These are phyloP conservation scores for Podosphaera xanthii DNA, from an alignment of 2,329 filamentous ascomycete genomes.

Conservation along the genomic window DNA sequence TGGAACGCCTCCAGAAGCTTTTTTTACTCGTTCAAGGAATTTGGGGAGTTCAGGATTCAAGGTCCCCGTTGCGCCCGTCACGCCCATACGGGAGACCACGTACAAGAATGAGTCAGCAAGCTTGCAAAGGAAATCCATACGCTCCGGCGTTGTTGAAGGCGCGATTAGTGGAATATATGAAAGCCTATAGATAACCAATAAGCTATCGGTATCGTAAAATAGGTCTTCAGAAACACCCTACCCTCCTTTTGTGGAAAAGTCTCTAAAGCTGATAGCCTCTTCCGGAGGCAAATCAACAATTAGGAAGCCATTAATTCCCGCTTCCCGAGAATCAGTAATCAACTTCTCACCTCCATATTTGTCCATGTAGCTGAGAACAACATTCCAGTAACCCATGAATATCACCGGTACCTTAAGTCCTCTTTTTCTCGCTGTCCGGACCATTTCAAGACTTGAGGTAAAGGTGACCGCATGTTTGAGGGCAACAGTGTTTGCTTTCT, in stretches of 20 bases:
- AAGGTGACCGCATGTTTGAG: slow-evolving; percentile 78
- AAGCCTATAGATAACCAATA: slow-evolving; percentile 26
- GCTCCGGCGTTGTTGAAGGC: slow-evolving; percentile 70
- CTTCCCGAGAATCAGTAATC: slow-evolving; percentile 59
- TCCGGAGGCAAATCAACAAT: slow-evolving; percentile 89
- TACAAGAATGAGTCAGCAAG: slow-evolving; percentile 99
- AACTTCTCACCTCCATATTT: slow-evolving; percentile 65
- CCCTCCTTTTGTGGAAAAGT: slow-evolving; percentile 57
- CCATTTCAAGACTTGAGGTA: slow-evolving; percentile 55
- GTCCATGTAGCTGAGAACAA: slow-evolving; percentile 44
- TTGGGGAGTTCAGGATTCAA: slow-evolving; percentile 64
- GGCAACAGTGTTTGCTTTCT: slow-evolving; percentile 80
- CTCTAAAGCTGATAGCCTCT: slow-evolving; percentile 81
- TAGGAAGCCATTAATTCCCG: slow-evolving; percentile 88
- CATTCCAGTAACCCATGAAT: slow-evolving; percentile 99
- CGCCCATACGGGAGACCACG: slow-evolving; percentile 90
- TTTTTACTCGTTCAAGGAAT: slow-evolving; percentile 66
- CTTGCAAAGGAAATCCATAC: slow-evolving; percentile 89
- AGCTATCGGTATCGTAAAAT: slow-evolving; percentile 3
- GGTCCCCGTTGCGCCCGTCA: slow-evolving; percentile 71
- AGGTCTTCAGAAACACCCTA: slow-evolving; percentile 19
- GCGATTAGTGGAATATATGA: slow-evolving; percentile 96
- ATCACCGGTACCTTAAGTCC: slow-evolving; percentile 67
- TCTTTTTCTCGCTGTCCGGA: slow-evolving; percentile 52
- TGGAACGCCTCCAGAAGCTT: slow-evolving; percentile 75